Evolutionary conservation across 2,329 filamentous ascomycete species (phyloP), one percentile per base, ranked within the genome.

Genomic region (Trichophyton rubrum): DNA sequence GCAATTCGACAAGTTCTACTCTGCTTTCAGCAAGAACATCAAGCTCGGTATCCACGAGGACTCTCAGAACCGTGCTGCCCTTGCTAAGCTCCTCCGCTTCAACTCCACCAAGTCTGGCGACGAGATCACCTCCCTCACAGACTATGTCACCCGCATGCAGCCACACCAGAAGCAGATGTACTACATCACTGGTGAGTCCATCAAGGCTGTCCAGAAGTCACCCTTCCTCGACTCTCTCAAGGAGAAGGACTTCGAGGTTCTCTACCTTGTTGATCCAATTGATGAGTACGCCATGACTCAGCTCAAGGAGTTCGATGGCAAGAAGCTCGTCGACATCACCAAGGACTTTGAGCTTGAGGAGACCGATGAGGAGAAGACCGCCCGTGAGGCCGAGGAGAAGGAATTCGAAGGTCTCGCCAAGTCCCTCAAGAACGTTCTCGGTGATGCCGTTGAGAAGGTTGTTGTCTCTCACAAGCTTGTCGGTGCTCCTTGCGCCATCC

Each of bases 101-200:
- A 87, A 88, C 86, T 96, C 92, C 63, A 99, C 93, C 83, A 97
- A 96, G 86, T 95, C 92, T 77, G 91, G 89, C 68, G 92, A 96
- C 70, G 93, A 99, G 82, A 79, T 82, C 73, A 97, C 92, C 69
- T 99, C 93, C 60, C 89, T 99, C 75, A 77, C 86, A 65, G 93
- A 99, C 87, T 99, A 99, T 79, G 83, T 97, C 77, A 96, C 93
- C 68, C 93, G 93, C 80, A 99, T 99, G 93, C 88, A 90, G 63
- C 92, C 97, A 84, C 92, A 97, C 84, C 93, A 99, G 87, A 96
- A 97, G 87, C 91, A 99, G 82, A 90, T 99, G 80, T 99, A 99
- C 88, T 99, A 97, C 89, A 99, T 99, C 84, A 99, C 93, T 66
- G 93, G 93, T 81, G 93, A 99, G 86, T 96, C 92, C 62, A 86